phyloP scores from a whole-genome alignment of 768 basidiomycete genomes.

The Fomitopsis pulvina region DNA sequence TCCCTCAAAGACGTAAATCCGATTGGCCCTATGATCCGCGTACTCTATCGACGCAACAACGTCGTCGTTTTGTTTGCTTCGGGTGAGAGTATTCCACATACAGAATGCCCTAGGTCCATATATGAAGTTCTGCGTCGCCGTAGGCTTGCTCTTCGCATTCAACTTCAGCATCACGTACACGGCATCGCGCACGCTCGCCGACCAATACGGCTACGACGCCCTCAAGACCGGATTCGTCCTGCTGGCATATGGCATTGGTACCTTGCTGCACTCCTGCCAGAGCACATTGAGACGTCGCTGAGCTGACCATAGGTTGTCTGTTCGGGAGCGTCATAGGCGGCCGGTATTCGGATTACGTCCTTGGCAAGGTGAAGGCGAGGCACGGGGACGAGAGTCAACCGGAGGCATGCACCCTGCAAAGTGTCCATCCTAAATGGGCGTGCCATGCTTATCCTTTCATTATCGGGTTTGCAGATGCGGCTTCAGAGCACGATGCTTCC shows the following conservation, averaged over 20 bases:
- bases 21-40: conserved; percentile 49
- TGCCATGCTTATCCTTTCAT: not conserved
- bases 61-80: conserved; percentile 57
- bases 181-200: conserved; percentile 59
- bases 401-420: conserved; percentile 42
- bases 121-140: not conserved
- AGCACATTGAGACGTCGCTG: not conserved
- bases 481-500: conserved; percentile 54
- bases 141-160: conserved; percentile 67
- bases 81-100: conserved; percentile 32
- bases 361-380: conserved; percentile 32
- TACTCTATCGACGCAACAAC: conserved; percentile 63
- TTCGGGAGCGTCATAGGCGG: conserved; percentile 53
- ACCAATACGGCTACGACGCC: conserved; percentile 58
- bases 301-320: conserved; percentile 33
- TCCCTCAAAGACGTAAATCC: conserved; percentile 73
- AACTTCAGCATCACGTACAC: conserved; percentile 71
- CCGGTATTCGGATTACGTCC: conserved; percentile 48
- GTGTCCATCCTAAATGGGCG: not conserved
- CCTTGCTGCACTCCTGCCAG: conserved; percentile 6
- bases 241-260: conserved; percentile 67
- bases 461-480: conserved; percentile 48
- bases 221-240: conserved; percentile 72
- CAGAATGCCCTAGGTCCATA: not conserved
- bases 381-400: conserved; percentile 48